Percentiles rank a stretch among this genome's conserved stretches.
These are phyloP conservation scores for Rhexocercosporidium sp. DNA, from an alignment of 2,329 filamentous ascomycete genomes.

Conservation along the genomic window DNA sequence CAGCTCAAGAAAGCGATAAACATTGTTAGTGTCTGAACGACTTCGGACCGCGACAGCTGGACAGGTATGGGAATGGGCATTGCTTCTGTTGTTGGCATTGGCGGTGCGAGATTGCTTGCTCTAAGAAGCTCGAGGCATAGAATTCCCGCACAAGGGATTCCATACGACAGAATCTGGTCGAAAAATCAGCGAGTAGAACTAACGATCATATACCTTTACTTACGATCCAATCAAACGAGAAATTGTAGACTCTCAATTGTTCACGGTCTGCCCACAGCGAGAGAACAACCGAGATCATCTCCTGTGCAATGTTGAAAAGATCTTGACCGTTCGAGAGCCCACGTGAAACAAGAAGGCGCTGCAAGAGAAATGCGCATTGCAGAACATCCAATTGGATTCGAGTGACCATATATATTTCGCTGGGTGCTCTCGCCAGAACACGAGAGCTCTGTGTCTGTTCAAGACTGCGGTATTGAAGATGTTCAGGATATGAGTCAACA, in stretches of 20 bases:
- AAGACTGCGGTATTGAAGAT: slow-evolving; percentile 11
- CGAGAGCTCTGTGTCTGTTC: not conserved
- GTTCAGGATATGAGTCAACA: slow-evolving; percentile 8
- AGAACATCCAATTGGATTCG: slow-evolving; percentile 20
- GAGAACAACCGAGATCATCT: slow-evolving; percentile 13
- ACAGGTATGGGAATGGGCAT: not conserved
- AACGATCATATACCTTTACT: not conserved
- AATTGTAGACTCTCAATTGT: slow-evolving; percentile 11
- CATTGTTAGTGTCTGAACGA: slow-evolving; percentile 19
- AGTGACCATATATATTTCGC: slow-evolving; percentile 7
- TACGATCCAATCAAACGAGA: slow-evolving; percentile 19
- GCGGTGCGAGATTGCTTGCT: slow-evolving; percentile 13
- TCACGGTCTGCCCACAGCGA: slow-evolving; percentile 13
- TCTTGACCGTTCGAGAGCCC: slow-evolving; percentile 15
- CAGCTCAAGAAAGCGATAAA: slow-evolving; percentile 23
- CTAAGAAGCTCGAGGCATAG: slow-evolving; percentile 19
- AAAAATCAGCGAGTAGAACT: not conserved
- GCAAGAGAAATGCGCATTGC: slow-evolving; percentile 14
- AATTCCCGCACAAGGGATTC: slow-evolving; percentile 14
- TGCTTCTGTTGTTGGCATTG: not conserved
- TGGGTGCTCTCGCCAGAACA: not conserved
- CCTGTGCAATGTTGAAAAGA: slow-evolving; percentile 13
- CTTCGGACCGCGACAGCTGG: slow-evolving; percentile 13
- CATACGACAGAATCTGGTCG: slow-evolving; percentile 12
- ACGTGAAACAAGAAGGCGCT: slow-evolving; percentile 5